Conservation (phyloP, 345 rosid genomes). For the Eucalyptus microcorys region DNA sequence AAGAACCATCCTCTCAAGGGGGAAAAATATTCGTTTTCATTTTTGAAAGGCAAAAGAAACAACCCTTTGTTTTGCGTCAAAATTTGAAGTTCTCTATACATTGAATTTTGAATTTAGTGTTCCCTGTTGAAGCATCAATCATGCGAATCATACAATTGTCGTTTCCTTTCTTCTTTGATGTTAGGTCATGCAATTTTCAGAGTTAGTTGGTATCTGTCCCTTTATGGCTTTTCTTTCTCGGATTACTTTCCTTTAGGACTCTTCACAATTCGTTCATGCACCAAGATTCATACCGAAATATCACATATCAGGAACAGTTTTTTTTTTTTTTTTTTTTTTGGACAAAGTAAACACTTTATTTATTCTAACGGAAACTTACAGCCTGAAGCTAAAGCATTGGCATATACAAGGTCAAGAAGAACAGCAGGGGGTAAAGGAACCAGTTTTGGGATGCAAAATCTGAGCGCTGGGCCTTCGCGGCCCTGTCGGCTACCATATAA, state of each 20-base stretch:
- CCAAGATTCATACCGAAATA: not conserved
- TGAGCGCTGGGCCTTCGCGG: too few species aligned
- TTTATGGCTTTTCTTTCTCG: not conserved
- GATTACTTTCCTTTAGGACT: not conserved
- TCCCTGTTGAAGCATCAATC: not conserved
- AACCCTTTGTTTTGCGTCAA: not conserved
- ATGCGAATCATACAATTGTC: not conserved
- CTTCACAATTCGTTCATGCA: not conserved
- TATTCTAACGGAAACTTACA: too few species aligned
- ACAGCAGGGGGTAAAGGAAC: too few species aligned
- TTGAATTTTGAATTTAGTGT: not conserved
- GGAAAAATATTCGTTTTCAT: not conserved
- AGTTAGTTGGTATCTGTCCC: not conserved
- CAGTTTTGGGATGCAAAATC: too few species aligned
- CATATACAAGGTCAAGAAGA: too few species aligned
- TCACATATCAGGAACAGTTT: not conserved
- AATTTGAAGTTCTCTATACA: not conserved
- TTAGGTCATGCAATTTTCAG: not conserved
- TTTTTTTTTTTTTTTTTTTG: too few species aligned
- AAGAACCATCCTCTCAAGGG: not conserved
- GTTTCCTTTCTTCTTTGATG: not conserved
- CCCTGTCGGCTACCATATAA: too few species aligned
- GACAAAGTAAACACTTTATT: too few species aligned
- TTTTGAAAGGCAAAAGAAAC: not conserved
- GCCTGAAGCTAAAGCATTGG: too few species aligned